Evolutionary conservation across 2,329 filamentous ascomycete species (phyloP).

Genomic region (Aspergillus luchuensis): DNA sequence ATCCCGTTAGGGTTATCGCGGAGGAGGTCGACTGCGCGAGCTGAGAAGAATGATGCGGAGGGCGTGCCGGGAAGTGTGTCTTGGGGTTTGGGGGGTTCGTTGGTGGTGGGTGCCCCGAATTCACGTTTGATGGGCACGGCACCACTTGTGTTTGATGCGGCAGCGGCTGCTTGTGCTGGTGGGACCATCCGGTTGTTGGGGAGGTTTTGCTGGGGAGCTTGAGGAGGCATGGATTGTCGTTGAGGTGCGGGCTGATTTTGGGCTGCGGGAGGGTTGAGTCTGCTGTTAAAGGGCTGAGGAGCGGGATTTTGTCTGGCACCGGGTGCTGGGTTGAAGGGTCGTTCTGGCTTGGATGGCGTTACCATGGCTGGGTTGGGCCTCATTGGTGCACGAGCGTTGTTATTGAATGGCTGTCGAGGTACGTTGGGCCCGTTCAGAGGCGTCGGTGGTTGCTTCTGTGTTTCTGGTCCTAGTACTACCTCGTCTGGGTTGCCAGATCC

Average conservation of each 20-base stretch:
- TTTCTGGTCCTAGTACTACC: conserved; percentile 57
- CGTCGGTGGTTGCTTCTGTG: conserved; percentile 32
- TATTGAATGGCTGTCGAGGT: conserved; percentile 24
- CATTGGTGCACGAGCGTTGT: conserved; percentile 19
- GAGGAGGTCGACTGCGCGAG: conserved; percentile 62
- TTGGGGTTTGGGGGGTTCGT: conserved; percentile 16
- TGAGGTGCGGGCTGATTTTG: conserved; percentile 19
- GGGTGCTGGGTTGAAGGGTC: conserved; percentile 28
- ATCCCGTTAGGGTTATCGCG: conserved; percentile 53
- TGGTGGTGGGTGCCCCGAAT: conserved; percentile 14
- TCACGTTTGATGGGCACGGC: conserved; percentile 30
- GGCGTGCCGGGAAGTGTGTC: conserved; percentile 41
- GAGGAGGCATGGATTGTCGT: conserved; percentile 22
- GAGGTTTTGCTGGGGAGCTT: conserved; percentile 23
- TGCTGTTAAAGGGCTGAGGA: conserved; percentile 23
- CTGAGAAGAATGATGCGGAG: conserved; percentile 68
- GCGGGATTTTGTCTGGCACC: conserved; percentile 25
- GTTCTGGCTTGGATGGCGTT: conserved; percentile 45
- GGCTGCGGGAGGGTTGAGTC: conserved; percentile 23
- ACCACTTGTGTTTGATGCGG: conserved; percentile 16
- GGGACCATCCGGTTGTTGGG: conserved; percentile 22
- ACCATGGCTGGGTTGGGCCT: conserved; percentile 30
- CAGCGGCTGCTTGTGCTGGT: conserved; percentile 21
- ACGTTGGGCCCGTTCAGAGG: conserved; percentile 26
- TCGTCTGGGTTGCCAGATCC: conserved; percentile 76